Evolutionary conservation across 1,139 yeast genomes (phyloP), one percentile per base, ranked within the genome.

Genomic region (Suhomyces panamericanus): DNA sequence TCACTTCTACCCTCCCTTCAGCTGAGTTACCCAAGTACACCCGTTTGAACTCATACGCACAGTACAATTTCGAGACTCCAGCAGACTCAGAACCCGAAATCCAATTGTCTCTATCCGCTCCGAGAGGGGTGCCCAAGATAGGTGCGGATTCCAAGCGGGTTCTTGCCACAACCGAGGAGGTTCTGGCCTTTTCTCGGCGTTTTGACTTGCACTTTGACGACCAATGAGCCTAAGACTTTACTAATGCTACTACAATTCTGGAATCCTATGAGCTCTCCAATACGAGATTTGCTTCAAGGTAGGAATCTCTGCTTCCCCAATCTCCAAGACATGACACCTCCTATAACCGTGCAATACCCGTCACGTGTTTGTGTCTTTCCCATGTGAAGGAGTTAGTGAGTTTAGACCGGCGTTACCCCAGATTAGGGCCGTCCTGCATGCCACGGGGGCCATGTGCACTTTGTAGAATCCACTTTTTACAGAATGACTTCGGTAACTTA

Each of bases 21-120:
- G 35, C 40, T 1, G n/a, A 22, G 12, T 11, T 45, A 13, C 52
- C 46, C 8, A 46, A 43, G 17, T 50, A 49, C 36, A 41, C 38
- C 15, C 46, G 44, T 9, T 27, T 48, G 32, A 47, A 47, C 17
- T 32, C 29, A 8, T 41, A 46, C 28, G 35, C 48, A 13, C 40
- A 38, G 20, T 39, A 42, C 35, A 39, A 42, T 24, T 36, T 42
- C 8, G 16, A 34, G 12, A 16, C n/a, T 2, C 15, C 14, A 8
- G 12, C 15, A 2, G 24, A 32, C 7, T 6, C 33, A 4, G 41
- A 42, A 29, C 39, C 43, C 22, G 38, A 29, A 15, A 42, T 37
- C 29, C 44, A 37, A 14, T 27, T 32, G 34, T 34, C 43, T 16
- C 28, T 32, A 22, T 28, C 40, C 24, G 34, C 11, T 30, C 37